These are phyloP conservation scores for Suhomyces panamericanus DNA, from an alignment of 1,139 yeast species.

Conservation along the genomic window DNA sequence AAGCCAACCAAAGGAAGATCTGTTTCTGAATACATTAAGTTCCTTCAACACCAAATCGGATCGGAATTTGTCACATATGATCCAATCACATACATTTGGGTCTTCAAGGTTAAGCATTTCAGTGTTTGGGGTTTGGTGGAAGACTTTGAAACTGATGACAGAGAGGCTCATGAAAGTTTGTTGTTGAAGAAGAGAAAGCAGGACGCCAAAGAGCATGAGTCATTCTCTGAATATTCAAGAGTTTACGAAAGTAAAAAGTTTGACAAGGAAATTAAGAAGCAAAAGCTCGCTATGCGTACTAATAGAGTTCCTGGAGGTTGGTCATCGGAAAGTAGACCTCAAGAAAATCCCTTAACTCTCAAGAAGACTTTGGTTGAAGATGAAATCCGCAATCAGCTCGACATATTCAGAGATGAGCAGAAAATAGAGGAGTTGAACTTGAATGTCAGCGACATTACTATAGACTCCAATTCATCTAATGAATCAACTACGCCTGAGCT, in stretches of 20 bases:
- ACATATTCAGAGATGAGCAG: constrained; percentile 21
- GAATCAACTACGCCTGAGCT: constrained; percentile 12
- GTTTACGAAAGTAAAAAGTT: constrained; percentile 31
- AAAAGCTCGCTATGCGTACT: constrained; percentile 31
- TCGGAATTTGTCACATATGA: constrained; percentile 81
- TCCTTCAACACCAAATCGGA: constrained; percentile 52
- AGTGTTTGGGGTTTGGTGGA: constrained; percentile 91
- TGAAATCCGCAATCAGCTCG: constrained; percentile 31
- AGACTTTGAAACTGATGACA: constrained; percentile 60
- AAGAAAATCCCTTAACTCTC: constrained; percentile 24
- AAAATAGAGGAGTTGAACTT: constrained; percentile 22
- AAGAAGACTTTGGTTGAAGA: constrained; percentile 29
- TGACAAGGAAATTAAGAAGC: constrained; percentile 38
- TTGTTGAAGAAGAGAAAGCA: constrained; percentile 32
- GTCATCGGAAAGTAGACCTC: constrained; percentile 21
- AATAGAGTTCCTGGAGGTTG: constrained; percentile 43
- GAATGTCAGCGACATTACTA: constrained; percentile 34
- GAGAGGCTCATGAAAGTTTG: constrained; percentile 31
- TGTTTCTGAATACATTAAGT: constrained; percentile 43
- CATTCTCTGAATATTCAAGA: constrained; percentile 28
- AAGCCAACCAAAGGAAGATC: constrained; percentile 43
- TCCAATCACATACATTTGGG: constrained; percentile 75
- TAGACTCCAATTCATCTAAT: constrained; percentile 25
- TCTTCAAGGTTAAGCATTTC: constrained; percentile 84
- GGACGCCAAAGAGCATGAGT: constrained; percentile 25